phyloP scores from a whole-genome alignment of 768 basidiomycete genomes.

The Serendipita indica region DNA sequence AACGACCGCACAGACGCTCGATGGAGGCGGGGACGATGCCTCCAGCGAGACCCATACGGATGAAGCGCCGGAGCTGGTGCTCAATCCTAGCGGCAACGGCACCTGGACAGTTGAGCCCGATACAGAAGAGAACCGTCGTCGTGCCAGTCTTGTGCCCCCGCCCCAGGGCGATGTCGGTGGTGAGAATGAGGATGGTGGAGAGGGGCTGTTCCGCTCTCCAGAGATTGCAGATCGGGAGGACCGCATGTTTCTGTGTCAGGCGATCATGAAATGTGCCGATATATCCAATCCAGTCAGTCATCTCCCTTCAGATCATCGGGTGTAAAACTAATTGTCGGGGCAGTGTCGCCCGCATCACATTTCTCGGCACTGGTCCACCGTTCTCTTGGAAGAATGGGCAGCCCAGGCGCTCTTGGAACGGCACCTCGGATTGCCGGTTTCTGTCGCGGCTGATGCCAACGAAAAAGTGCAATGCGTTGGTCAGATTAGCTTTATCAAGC shows the following conservation, averaged over 20 bases:
- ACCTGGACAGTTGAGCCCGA: background rate
- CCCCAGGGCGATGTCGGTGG: background rate
- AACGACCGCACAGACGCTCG: constrained; percentile 4
- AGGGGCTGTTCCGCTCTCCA: constrained; percentile 22
- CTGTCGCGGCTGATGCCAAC: constrained; percentile 39
- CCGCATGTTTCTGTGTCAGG: constrained; percentile 68
- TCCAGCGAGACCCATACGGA: background rate
- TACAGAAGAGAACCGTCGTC: background rate
- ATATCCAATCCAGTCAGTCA: constrained; percentile 89
- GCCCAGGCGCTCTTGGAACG: constrained; percentile 79
- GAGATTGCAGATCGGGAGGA: constrained; percentile 30
- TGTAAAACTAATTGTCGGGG: constrained; percentile 11
- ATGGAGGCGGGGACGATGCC: constrained; percentile 11
- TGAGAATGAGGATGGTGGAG: constrained; percentile 3
- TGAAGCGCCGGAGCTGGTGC: background rate
- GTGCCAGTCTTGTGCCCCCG: background rate
- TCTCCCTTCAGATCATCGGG: background rate
- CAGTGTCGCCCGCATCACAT: constrained; percentile 89
- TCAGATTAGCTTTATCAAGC: constrained; percentile 79
- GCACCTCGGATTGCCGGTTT: constrained; percentile 54
- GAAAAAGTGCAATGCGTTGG: constrained; percentile 47
- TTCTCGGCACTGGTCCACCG: constrained; percentile 83
- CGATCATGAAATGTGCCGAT: constrained; percentile 92
- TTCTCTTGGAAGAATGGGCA: constrained; percentile 80
- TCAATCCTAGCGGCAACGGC: background rate